Base-by-base conservation (phyloP, 2,329 filamentous ascomycete species). In the Ophiostoma pallidulum region DNA sequence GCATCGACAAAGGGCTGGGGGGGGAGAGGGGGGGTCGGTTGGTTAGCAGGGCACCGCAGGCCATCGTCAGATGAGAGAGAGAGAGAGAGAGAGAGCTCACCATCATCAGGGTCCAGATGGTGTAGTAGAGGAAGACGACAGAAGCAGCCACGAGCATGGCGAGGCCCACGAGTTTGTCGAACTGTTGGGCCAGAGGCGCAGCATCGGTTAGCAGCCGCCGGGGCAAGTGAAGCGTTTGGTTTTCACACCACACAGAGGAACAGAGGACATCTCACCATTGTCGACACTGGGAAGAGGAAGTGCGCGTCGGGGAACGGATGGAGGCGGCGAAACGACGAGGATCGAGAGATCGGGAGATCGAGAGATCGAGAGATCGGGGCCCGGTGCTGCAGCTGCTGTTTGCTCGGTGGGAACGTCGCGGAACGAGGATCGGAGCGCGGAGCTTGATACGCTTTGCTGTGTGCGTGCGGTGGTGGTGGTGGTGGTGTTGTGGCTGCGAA, bases 71-170 rank as follows among this genome's bases (percentile, higher is more conserved):
- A 32, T 14, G 51, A 19, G 24, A 43, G 14, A 28, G 7, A 4
- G 33, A 28, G 24, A 45, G 7, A 7, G 4, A 20, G 24, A 14
- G 22, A 9, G 13, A 20, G 6, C 69, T 50, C 78, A 96, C 92
- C 86, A 98, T 97, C 57, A 97, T 77, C 55, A 98, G 77, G 24
- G 92, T 95, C 92, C 92, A 98, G 67, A 95, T 79, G 54, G 88
- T 92, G 73, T 98, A 98, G 78, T 98, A 98, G 60, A 77, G 69
- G 60, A 80, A 80, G 60, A 80, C 72, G 65, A 77, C 72, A 54
- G 75, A 73, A 60, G 77, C 74, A 65, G 75, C 77, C 75, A 78
- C 75, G 65, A 80, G 74, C 77, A 80, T 80, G 76, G 77, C 75
- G 73, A 79, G 71, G 63, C 77, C 77, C 62, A 78, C 73, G 64